Evolutionary conservation across 2,329 filamentous ascomycete genomes (phyloP), one percentile per base, ranked within the genome.

Genomic region (Capronia epimyces): DNA sequence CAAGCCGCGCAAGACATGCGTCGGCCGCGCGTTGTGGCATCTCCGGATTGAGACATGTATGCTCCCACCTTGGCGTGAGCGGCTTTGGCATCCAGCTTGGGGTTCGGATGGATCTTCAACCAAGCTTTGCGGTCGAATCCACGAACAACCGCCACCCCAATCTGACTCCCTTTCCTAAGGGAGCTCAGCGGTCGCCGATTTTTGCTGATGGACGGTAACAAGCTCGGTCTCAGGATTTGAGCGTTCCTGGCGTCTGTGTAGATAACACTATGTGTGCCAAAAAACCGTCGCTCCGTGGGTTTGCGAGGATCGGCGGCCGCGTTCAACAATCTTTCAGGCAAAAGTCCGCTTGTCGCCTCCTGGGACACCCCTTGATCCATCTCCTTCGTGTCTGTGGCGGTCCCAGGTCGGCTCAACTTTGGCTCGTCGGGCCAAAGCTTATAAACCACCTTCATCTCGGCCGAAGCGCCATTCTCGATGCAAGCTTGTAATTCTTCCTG

Each of bases 371-470:
- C 61, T 49, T 63, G 63, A 57, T 49, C 64, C 10, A 49, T 49
- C 15, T 61, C 54, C 56, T 69, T 56, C 64, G 66, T 44, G 67
- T 72, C 49, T 58, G 67, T 46, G 62, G 72, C 59, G 62, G 69
- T 65, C 58, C 25, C 61, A 59, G 60, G 67, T 63, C 60, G 63
- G 59, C 59, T 70, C 66, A 55, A 56, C 46, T 63, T 64, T 37
- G 64, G 65, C 29, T 65, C 60, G 4, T 69, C 63, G 1, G 87
- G 84, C 89, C 90, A 96, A 7, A 97, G 71, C 29, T 76, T 82
- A 67, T 95, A 83, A 0, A 87, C 81, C 6, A 96, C 84, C 67
- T 97, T 97, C 70, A 93, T 85, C 68, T 98, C 93, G 0, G 91
- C 93, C 8, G 85, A 75, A 1, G 91, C 84, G 1, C 93, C 93